These are phyloP conservation scores for Verbena officinalis DNA, from an alignment of 257 asterid species.

Conservation along the genomic window DNA sequence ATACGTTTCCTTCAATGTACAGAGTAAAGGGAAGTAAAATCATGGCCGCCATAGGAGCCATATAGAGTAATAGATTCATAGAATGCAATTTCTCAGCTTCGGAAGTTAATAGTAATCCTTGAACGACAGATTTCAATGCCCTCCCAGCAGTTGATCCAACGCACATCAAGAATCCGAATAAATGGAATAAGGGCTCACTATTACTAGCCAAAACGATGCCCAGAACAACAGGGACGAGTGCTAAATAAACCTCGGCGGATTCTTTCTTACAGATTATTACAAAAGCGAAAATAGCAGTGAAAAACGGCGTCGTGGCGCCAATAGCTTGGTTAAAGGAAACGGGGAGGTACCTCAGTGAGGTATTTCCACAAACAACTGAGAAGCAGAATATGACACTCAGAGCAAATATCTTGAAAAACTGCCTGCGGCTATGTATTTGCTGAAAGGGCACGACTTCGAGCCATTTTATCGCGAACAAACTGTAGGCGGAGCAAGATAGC, in stretches of 20 bases:
- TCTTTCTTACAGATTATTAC: constrained; percentile 78
- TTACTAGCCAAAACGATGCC: constrained; percentile 94
- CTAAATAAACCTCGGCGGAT: constrained; percentile 82
- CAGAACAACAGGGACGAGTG: constrained; percentile 86
- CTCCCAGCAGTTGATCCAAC: constrained; percentile 93
- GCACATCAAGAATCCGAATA: constrained; percentile 85
- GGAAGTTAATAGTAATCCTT: constrained; percentile 75
- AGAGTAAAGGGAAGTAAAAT: constrained; percentile 78
- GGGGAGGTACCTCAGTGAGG: constrained; percentile 86
- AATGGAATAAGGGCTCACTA: constrained; percentile 86
- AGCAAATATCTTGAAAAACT: constrained; percentile 81
- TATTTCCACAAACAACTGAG: constrained; percentile 95
- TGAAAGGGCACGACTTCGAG: constrained; percentile 89
- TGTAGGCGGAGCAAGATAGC: constrained; percentile 79
- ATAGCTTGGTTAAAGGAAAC: constrained; percentile 93
- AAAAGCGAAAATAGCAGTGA: constrained; percentile 91
- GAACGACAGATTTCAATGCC: constrained; percentile 93
- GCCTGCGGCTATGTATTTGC: constrained; percentile 75
- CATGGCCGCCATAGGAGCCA: constrained; percentile 98
- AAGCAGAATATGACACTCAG: constrained; percentile 76
- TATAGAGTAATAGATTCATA: constrained; percentile 86
- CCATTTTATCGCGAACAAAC: constrained; percentile 71
- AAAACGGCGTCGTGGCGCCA: constrained; percentile 95
- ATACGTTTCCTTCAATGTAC: constrained; percentile 87
- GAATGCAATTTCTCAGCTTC: constrained; percentile 93